Conservation (phyloP, 176 grass and related monocot species). For the Puya raimondii region DNA sequence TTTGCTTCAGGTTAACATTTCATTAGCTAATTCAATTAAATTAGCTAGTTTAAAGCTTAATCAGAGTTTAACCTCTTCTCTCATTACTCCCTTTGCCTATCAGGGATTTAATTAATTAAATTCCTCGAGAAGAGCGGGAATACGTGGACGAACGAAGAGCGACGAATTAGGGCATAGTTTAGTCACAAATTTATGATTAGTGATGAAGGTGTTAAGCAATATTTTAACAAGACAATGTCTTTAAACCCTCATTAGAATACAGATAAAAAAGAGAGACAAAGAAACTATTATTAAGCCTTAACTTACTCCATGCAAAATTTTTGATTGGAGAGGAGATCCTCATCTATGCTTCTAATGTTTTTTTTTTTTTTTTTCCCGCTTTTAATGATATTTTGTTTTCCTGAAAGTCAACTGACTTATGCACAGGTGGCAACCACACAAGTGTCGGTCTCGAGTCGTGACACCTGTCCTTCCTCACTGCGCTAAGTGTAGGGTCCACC, state of each 20-base stretch:
- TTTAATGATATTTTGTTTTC: constrained; percentile 13
- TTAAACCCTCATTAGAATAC: background rate
- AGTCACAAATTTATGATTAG: background rate
- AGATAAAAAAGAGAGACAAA: background rate
- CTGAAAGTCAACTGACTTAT: constrained; percentile 14
- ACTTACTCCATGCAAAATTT: background rate
- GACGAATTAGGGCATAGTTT: background rate
- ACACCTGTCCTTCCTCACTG: constrained; percentile 16
- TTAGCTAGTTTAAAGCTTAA: no score
- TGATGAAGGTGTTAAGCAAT: background rate
- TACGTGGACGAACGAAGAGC: constrained; percentile 12
- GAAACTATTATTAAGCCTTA: background rate
- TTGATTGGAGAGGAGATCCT: background rate
- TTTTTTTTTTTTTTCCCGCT: constrained; percentile 2
- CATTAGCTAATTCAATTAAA: background rate
- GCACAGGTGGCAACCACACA: constrained; percentile 26
- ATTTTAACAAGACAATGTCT: background rate
- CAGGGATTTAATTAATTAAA: background rate
- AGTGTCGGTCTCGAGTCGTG: constrained; percentile 13
- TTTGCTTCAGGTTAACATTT: background rate
- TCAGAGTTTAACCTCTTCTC: background rate
- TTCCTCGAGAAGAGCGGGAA: background rate
- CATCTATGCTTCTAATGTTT: constrained; percentile 8
- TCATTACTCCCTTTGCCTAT: background rate
- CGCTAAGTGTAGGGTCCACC: background rate